A percentile compares a stretch with the other conserved stretches of the same genome.
These are phyloP conservation scores for Chloris gayana DNA, from an alignment of 176 grass and related monocot genomes.

Conservation along the genomic window DNA sequence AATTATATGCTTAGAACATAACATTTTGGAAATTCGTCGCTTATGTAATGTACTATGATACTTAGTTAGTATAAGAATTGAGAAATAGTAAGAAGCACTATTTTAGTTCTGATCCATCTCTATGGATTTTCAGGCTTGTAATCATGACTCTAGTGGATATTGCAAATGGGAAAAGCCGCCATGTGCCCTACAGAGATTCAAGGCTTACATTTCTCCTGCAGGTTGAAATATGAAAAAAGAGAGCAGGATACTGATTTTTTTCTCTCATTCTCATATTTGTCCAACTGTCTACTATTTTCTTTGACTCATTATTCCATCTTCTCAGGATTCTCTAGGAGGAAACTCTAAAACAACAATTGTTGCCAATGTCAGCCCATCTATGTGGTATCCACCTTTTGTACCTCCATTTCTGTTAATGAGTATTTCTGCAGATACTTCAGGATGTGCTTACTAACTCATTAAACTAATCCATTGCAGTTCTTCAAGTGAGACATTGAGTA, in stretches of 20 bases:
- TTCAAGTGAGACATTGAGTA: conserved; percentile 89
- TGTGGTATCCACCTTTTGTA: conserved; percentile 61
- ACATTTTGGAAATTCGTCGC: conserved; percentile 1
- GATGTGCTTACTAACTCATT: conserved; percentile 27
- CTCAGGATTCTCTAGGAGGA: conserved; percentile 87
- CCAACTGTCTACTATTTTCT: conserved; percentile 22
- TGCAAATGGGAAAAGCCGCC: conserved; percentile 87
- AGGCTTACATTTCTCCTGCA: conserved; percentile 97
- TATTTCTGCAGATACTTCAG: conserved; percentile 15
- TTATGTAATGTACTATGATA: neutral
- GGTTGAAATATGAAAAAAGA: conserved; percentile 51
- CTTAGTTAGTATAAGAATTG: conserved; percentile 21
- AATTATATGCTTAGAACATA: neutral
- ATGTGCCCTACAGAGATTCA: conserved; percentile 97
- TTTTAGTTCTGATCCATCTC: conserved; percentile 9
- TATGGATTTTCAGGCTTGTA: conserved; percentile 73
- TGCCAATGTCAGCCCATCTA: conserved; percentile 90
- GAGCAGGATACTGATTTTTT: neutral
- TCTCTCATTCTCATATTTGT: neutral
- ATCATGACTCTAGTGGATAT: conserved; percentile 95
- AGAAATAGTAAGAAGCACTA: conserved; percentile 22
- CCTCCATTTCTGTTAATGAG: conserved; percentile 34
- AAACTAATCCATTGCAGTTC: conserved; percentile 64
- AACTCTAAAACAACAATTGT: conserved; percentile 95
- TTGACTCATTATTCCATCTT: conserved; percentile 37